Base-by-base conservation (phyloP, 2,329 filamentous ascomycete genomes). In the Claviceps lovelessii region DNA sequence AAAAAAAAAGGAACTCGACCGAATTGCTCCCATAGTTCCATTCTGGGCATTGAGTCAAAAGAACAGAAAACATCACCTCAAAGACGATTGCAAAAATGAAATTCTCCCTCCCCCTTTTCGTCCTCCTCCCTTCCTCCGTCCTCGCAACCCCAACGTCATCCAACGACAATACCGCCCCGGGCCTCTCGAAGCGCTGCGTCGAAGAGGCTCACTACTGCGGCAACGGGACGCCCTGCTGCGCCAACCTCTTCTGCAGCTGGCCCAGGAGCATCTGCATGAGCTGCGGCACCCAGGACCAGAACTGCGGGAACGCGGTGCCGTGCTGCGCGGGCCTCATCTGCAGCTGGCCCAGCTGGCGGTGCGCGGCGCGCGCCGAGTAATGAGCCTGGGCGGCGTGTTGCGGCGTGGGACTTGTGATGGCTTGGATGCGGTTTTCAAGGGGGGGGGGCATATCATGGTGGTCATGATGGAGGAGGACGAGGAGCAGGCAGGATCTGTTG, bases 221-320 rank as follows among this genome's bases (percentile, higher is more conserved):
- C 10, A 49, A 49, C 10, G 45, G 54, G 15, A 9, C 5, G 5
- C 5, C 33, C 11, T 55, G 54, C 54, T 55, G 54, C 23, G 6
- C 44, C 31, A 46, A 46, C 9, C 54, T 55, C 37, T 52, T 6
- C 37, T 55, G 54, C 19, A 55, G 50, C 54, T 55, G 49, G 50
- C 49, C 50, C 6, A 44, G 28, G 3, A 4, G 2, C 37, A 15
- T 50, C 37, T 54, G 53, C 47, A 54, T 31, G n/a, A 0, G 47
- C 0, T 54, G 53, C 39, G 47, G 53, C 29, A 11, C 15, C 37
- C 39, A 39, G 19, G 47, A 31, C 6, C 5, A 15, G 17, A 37
- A 54, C n/a, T 54, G 53, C n/a, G 53, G 48, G 37, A 54, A 41
- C 39, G 39, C 15, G 39, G 39, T 41, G 17, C 39, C 39, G 15